Evolutionary conservation across 768 basidiomycete species (phyloP), one percentile per base, ranked within the genome.

Genomic region (Phanerochaete sordida): DNA sequence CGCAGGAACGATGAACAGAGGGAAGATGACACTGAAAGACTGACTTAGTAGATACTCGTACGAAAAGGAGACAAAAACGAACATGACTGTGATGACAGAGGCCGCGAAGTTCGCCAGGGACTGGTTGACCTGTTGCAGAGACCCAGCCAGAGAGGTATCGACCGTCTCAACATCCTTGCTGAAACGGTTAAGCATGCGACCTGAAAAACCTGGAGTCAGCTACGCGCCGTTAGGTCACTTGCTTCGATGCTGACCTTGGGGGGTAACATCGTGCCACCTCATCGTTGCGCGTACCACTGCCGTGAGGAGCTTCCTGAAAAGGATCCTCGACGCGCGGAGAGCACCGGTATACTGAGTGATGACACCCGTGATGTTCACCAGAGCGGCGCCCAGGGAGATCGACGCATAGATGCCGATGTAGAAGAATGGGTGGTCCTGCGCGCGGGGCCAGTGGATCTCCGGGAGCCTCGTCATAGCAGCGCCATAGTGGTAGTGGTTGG

Each of bases 141-240:
- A 85, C 12, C 80, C 71, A 0, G 87, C 84, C 31, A 93, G 75
- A 3, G 85, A 86, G 0, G 80, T 79, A 68, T 96, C 95, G 21
- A 96, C 89, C 0, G 90, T 93, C 72, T 94, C 93, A 35, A 95
- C 81, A 67, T 96, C 93, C 76, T 86, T 88, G 66, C 85, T 88
- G 68, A 95, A 94, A 5, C 93, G 83, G 72, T 94, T 95, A 65
- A 95, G 78, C 81, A 95, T 87, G 2, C 91, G 87, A 39, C 91
- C 90, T 84, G 68, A 58, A 33, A 56, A 7, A 24, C 0, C 7
- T 27, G 9, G 24, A n/a, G 46, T 56, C 24, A 51, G 13, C 13
- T 7, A 35, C 33, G 33, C 33, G 6, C 7, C 33, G 13, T 27
- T n/a, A 39, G 15, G 11, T 56, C 19, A 28, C 5, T 33, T 51